Evolutionary conservation across 164 flowering plant genomes (phyloP).

Genomic region (Aristolochia contorta): DNA sequence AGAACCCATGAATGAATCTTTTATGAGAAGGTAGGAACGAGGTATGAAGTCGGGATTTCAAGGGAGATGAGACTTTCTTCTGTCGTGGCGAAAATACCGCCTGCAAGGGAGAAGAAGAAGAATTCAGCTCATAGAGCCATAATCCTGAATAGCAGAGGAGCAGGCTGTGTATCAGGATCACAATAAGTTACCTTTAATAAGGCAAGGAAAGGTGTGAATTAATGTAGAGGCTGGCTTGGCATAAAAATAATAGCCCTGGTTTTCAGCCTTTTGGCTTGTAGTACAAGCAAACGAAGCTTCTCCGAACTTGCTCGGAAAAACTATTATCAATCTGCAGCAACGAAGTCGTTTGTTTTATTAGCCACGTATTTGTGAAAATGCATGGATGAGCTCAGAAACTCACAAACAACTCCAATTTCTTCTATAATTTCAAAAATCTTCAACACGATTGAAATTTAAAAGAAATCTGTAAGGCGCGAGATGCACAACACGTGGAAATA

Average conservation of each 20-base stretch:
- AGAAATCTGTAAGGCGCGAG: too few relatives aligned
- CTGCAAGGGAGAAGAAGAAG: too few relatives aligned
- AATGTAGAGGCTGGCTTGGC: too few relatives aligned
- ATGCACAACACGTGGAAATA: too few relatives aligned
- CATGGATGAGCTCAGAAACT: neutral
- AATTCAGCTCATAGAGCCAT: too few relatives aligned
- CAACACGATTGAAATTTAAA: too few relatives aligned
- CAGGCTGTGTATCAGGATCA: too few relatives aligned
- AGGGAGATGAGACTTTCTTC: neutral
- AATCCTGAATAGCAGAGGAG: too few relatives aligned
- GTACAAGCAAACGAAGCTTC: neutral
- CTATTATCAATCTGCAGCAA: neutral
- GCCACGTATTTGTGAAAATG: neutral
- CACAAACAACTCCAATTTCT: neutral
- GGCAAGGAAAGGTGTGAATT: too few relatives aligned
- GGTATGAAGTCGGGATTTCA: neutral
- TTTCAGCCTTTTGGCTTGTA: neutral
- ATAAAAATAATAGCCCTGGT: neutral
- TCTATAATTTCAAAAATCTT: too few relatives aligned
- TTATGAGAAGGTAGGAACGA: neutral
- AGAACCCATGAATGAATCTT: conserved; percentile 18
- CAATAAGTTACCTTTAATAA: too few relatives aligned
- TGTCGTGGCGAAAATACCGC: too few relatives aligned
- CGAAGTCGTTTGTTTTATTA: neutral
- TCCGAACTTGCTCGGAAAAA: neutral